Evolutionary conservation across 495 filamentous ascomycete genomes (phyloP).

Genomic region (Schizothecium vesticola): DNA sequence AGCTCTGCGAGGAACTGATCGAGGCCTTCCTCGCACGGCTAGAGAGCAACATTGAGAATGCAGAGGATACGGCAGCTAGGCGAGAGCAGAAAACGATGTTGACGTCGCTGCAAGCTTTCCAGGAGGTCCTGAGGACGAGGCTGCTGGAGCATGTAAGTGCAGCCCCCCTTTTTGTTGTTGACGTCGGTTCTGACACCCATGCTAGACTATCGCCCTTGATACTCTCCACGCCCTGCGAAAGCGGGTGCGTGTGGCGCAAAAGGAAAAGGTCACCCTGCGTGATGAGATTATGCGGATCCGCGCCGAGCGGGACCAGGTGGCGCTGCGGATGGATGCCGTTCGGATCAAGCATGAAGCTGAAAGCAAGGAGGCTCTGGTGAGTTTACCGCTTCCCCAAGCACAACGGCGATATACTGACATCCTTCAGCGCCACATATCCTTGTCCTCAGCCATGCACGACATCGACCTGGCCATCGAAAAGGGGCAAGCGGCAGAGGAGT

Average conservation of each 20-base stretch:
- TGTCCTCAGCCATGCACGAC: conserved; percentile 51
- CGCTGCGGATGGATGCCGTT: conserved; percentile 64
- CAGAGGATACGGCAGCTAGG: conserved; percentile 35
- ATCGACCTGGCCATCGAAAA: conserved; percentile 50
- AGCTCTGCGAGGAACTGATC: conserved; percentile 64
- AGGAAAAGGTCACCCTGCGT: conserved; percentile 59
- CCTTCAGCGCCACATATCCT: conserved; percentile 39
- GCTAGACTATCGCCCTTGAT: conserved; percentile 55
- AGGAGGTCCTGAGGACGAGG: conserved; percentile 58
- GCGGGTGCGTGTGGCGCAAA: conserved; percentile 57
- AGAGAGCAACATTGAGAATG: conserved; percentile 32
- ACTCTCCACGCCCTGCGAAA: conserved; percentile 58
- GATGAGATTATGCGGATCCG: conserved; percentile 59
- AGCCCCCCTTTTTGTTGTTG: not conserved
- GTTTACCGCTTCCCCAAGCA: conserved; percentile 10
- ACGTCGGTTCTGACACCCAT: not conserved
- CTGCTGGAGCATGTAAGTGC: conserved; percentile 53
- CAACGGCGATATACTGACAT: conserved; percentile 4
- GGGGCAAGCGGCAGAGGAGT: conserved; percentile 36
- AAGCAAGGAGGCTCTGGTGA: conserved; percentile 41
- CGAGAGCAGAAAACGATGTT: conserved; percentile 57
- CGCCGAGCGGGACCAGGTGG: conserved; percentile 59
- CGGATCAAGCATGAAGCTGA: conserved; percentile 53
- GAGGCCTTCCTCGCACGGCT: conserved; percentile 46
- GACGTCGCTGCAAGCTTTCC: conserved; percentile 62